These are phyloP conservation scores for Tetragonia tetragonoides DNA, from an alignment of 148 eudicot species.

Conservation along the genomic window DNA sequence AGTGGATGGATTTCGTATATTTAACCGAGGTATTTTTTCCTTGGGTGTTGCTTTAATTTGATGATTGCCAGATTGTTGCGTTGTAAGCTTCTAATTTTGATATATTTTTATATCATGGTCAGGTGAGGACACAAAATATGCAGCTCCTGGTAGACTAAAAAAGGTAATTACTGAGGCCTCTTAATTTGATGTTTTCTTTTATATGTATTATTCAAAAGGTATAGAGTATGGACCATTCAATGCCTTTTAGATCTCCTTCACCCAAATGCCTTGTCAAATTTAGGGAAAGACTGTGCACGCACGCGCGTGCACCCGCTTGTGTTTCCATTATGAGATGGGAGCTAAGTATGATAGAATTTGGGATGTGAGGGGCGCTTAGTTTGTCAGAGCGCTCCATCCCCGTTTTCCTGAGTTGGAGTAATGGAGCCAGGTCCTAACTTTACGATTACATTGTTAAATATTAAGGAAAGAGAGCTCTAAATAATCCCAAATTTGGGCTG, in stretches of 20 bases:
- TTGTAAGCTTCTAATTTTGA: not conserved
- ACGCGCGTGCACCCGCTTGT: too few relatives aligned
- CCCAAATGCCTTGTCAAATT: too few relatives aligned
- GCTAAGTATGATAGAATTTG: too few relatives aligned
- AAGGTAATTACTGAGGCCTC: constrained; percentile 37
- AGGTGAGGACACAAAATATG: constrained; percentile 41
- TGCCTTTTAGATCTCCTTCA: not conserved
- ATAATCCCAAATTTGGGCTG: too few relatives aligned
- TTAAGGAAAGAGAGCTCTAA: too few relatives aligned
- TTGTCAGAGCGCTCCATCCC: too few relatives aligned
- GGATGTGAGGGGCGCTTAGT: too few relatives aligned
- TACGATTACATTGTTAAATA: too few relatives aligned
- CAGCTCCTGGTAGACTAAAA: constrained; percentile 33
- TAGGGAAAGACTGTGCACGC: too few relatives aligned
- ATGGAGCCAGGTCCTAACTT: too few relatives aligned
- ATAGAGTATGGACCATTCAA: not conserved
- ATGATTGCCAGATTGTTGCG: not conserved
- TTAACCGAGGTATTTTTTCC: constrained; percentile 31
- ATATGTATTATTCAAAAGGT: not conserved
- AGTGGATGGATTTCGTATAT: constrained; percentile 21
- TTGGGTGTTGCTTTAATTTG: not conserved
- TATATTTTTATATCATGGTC: constrained; percentile 13
- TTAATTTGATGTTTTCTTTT: not conserved
- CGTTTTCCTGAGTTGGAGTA: too few relatives aligned
- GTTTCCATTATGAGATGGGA: too few relatives aligned